Percentiles rank a stretch among this genome's conserved stretches.
phyloP scores from a whole-genome alignment of 176 grass and related monocot genomes.

The Carex pumila region DNA sequence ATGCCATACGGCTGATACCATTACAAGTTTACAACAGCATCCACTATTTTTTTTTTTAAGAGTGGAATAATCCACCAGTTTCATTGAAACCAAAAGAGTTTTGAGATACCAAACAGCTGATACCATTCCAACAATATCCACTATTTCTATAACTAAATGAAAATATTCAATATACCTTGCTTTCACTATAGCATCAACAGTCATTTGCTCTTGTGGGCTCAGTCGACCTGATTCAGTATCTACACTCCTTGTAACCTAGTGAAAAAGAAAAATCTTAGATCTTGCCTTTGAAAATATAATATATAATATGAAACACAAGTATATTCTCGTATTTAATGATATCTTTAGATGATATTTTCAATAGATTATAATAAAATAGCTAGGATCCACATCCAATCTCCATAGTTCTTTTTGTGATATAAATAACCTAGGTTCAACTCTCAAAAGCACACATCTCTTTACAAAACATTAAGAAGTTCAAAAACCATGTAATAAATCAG shows the following conservation, averaged over 20 bases:
- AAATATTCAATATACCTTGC: conserved; percentile 44
- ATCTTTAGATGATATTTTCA: not conserved
- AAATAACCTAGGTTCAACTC: not conserved
- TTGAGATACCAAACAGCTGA: too few species aligned
- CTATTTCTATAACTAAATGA: not conserved
- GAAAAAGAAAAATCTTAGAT: not conserved
- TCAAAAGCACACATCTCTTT: not conserved
- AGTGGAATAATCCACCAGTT: too few species aligned
- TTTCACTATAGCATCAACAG: conserved; percentile 87
- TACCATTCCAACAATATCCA: not conserved
- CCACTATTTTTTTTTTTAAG: too few species aligned
- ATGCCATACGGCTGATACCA: too few species aligned
- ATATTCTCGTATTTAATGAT: not conserved
- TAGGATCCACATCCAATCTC: not conserved
- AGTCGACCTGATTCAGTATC: conserved; percentile 67
- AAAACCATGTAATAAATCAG: not conserved
- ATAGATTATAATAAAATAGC: not conserved
- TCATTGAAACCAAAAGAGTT: too few species aligned
- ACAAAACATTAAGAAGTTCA: not conserved
- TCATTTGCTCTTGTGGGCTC: conserved; percentile 81
- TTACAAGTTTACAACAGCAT: too few species aligned
- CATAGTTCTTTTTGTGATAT: not conserved
- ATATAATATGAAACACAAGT: not conserved
- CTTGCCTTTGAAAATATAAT: not conserved
- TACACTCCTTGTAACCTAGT: conserved; percentile 84